Conservation (phyloP, 2,329 filamentous ascomycete species). For the Onygenales sp. region DNA sequence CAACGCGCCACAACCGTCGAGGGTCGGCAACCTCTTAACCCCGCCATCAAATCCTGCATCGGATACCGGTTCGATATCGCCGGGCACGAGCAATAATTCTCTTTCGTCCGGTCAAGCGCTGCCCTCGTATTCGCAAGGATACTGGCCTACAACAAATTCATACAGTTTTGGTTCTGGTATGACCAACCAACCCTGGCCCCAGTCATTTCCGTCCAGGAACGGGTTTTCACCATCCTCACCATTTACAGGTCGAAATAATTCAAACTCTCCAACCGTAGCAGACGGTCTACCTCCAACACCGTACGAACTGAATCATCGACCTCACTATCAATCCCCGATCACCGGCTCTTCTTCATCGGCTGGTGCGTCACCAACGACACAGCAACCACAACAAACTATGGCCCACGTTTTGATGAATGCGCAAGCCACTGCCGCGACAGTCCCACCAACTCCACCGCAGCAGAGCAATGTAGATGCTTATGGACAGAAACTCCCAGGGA, state of each 20-base stretch:
- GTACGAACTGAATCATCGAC: constrained; percentile 55
- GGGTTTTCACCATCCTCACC: constrained; percentile 48
- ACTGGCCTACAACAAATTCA: constrained; percentile 53
- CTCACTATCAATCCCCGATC: constrained; percentile 52
- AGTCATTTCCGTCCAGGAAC: constrained; percentile 37
- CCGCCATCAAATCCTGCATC: constrained; percentile 50
- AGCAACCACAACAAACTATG: constrained; percentile 28
- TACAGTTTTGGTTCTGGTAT: constrained; percentile 43
- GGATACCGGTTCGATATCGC: constrained; percentile 40
- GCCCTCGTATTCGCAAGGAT: constrained; percentile 41
- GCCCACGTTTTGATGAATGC: constrained; percentile 37
- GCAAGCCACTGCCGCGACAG: constrained; percentile 28
- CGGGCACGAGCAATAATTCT: constrained; percentile 24
- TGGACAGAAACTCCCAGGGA: constrained; percentile 42
- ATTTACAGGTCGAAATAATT: constrained; percentile 39
- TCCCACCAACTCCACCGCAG: constrained; percentile 36
- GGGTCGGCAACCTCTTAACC: constrained; percentile 53
- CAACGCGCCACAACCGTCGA: constrained; percentile 38
- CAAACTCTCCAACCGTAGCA: constrained; percentile 50
- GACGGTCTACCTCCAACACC: constrained; percentile 55
- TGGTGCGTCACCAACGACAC: constrained; percentile 13
- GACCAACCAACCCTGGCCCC: constrained; percentile 38
- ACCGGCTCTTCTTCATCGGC: constrained; percentile 45
- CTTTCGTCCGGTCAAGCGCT: constrained; percentile 19
- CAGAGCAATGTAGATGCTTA: constrained; percentile 53